Conservation (phyloP, 108 stramenopile species). For the Conticribra guillardii region DNA sequence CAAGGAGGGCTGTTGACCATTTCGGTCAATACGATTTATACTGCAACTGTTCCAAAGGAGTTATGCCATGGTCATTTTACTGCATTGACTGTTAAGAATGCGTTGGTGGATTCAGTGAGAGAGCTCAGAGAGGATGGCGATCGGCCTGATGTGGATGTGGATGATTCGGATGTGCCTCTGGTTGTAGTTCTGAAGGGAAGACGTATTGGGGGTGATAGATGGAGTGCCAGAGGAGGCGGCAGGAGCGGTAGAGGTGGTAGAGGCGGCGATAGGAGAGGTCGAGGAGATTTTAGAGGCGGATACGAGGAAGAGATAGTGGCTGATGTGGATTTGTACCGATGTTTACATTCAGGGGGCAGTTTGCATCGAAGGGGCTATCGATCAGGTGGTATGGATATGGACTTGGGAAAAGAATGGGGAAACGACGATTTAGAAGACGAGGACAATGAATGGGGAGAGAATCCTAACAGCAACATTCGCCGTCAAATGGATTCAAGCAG, state of each 20-base stretch:
- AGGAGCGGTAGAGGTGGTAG: slow-evolving; percentile 6
- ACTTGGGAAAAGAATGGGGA: not conserved
- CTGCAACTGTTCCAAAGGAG: slow-evolving; percentile 59
- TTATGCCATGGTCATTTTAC: slow-evolving; percentile 82
- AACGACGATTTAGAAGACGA: slow-evolving; percentile 3
- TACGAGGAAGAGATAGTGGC: slow-evolving; percentile 53
- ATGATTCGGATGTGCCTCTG: slow-evolving; percentile 80
- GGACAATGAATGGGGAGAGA: slow-evolving; percentile 3
- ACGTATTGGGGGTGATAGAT: slow-evolving; percentile 12
- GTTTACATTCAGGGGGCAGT: slow-evolving; percentile 70
- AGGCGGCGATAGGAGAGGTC: not conserved
- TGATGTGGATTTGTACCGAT: slow-evolving; percentile 68
- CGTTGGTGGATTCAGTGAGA: slow-evolving; percentile 74
- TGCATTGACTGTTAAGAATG: slow-evolving; percentile 82
- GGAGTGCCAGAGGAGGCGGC: slow-evolving; percentile 5
- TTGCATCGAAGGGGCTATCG: slow-evolving; percentile 77
- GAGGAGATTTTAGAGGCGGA: not conserved
- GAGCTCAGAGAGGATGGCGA: slow-evolving; percentile 65
- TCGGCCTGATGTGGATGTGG: slow-evolving; percentile 74
- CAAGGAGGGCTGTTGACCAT: slow-evolving; percentile 70
- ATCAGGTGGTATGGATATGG: slow-evolving; percentile 6
- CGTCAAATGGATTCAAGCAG: slow-evolving; percentile 5
- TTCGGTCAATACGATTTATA: slow-evolving; percentile 58
- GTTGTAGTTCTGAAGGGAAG: slow-evolving; percentile 62
- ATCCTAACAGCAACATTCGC: not conserved